Base-by-base conservation (phyloP, 805 yeast species). In the Hanseniaspora vineae region DNA sequence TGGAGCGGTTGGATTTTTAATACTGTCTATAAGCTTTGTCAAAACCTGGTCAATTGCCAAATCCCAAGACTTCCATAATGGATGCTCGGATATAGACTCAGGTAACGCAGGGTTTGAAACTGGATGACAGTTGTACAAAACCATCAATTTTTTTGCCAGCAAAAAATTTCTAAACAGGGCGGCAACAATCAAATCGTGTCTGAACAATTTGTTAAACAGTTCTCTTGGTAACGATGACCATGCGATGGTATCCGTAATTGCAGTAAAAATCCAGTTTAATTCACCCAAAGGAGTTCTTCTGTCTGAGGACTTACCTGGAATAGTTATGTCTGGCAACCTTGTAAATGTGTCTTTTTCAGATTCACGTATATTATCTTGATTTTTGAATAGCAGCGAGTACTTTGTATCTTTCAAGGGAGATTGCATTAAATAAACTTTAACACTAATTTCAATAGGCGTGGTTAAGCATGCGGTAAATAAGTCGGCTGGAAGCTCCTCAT, bases 31-130 rank as follows among this genome's bases (percentile, higher is more conserved):
- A 40, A 83, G 64, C 56, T 83, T 88, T 2, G 85, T 77, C 42
- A 92, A 68, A 3, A 94, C 94, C 59, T 92, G 97, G 61, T 92
- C 97, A 39, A 92, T 81, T 0, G 98, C 97, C 52, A 92, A 70
- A 59, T 92, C 97, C 97, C 98, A 92, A 0, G 96, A 81, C 50
- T 87, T 92, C 98, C 98, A 92, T 85, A 92, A 81, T 5, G 94
- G 79, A 60, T 92, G 97, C 51, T 77, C 75, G 44, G 84, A 78
- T 6, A 81, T 76, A 13, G 78, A 69, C 47, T 87, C 92, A 0
- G 98, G 97, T 37, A 92, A 67, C 10, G 84, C 87, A 1, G 98
- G 98, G 52, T 87, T 94, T 15, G 96, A 86, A 2, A 89, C 79
- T 1, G 98, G 97, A 59, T 88, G 94, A 61, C 97, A 89, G 50